phyloP scores from a whole-genome alignment of 805 yeast genomes.

The Suhomyces pyralidae region DNA sequence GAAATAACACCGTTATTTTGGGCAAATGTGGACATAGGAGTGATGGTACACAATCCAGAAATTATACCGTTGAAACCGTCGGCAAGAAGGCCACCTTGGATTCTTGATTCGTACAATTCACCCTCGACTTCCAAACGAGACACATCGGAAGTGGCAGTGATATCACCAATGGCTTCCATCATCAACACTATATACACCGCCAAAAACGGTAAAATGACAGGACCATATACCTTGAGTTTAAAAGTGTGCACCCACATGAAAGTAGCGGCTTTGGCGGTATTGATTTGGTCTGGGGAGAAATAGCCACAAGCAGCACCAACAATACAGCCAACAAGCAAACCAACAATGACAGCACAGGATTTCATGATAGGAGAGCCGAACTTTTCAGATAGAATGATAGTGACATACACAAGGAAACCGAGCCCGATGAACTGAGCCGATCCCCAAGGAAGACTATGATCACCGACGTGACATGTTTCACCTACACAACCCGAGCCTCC shows the following conservation, averaged over 20 bases:
- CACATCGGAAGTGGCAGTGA: slow-evolving; percentile 91
- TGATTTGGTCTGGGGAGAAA: slow-evolving; percentile 56
- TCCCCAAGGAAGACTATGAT: slow-evolving; percentile 69
- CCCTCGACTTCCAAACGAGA: slow-evolving; percentile 85
- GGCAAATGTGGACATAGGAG: slow-evolving; percentile 92
- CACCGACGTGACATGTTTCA: slow-evolving; percentile 20
- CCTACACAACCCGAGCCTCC: slow-evolving; percentile 76
- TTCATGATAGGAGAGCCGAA: slow-evolving; percentile 95
- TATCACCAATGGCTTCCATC: slow-evolving; percentile 95
- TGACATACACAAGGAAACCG: slow-evolving; percentile 75
- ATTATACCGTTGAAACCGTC: slow-evolving; percentile 80
- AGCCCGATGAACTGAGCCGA: slow-evolving; percentile 83
- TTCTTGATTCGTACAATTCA: slow-evolving; percentile 71
- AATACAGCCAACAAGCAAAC: slow-evolving; percentile 82
- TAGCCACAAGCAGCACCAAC: slow-evolving; percentile 91
- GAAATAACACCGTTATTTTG: slow-evolving; percentile 95
- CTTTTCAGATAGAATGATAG: slow-evolving; percentile 73
- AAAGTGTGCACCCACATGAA: slow-evolving; percentile 89
- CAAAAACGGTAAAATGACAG: slow-evolving; percentile 78
- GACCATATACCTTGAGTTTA: slow-evolving; percentile 72
- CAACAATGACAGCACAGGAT: slow-evolving; percentile 87
- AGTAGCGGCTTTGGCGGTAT: slow-evolving; percentile 74
- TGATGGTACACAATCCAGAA: slow-evolving; percentile 74
- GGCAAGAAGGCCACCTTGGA: slow-evolving; percentile 90
- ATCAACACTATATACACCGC: slow-evolving; percentile 79